Evolutionary conservation across 192 early-diverging fungal species (phyloP).

Genomic region (Coemansia erecta): DNA sequence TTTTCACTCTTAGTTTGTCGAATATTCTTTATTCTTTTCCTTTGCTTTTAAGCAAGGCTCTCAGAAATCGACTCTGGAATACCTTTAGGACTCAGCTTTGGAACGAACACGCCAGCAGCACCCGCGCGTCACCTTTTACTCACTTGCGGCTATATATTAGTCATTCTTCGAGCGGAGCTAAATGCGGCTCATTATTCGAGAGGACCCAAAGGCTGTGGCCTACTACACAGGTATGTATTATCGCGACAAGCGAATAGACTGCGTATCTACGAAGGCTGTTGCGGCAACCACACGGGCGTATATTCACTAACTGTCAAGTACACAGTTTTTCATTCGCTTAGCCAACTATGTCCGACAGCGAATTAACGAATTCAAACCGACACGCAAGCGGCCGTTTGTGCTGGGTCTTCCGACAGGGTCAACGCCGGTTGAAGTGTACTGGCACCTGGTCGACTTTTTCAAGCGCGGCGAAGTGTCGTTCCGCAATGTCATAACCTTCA

Average conservation of each 20-base stretch:
- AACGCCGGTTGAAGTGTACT: constrained; percentile 77
- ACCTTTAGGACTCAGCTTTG: too few species aligned
- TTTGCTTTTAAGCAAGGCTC: too few species aligned
- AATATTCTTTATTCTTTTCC: too few species aligned
- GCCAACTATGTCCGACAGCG: constrained; percentile 77
- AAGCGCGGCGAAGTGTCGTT: constrained; percentile 70
- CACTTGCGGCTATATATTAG: too few species aligned
- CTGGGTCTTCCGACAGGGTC: constrained; percentile 84
- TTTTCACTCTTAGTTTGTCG: too few species aligned
- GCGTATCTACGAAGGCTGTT: too few species aligned
- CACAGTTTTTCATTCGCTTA: constrained; percentile 8
- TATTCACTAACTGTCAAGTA: neutral
- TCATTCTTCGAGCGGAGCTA: neutral
- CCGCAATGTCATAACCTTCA: constrained; percentile 77
- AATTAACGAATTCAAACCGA: constrained; percentile 74
- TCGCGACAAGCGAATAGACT: neutral
- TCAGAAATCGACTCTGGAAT: too few species aligned
- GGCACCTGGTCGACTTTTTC: constrained; percentile 71
- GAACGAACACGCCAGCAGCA: too few species aligned
- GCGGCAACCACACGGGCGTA: too few species aligned
- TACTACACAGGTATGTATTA: constrained; percentile 42
- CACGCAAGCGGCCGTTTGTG: constrained; percentile 73
- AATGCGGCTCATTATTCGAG: constrained; percentile 51
- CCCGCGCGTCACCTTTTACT: too few species aligned
- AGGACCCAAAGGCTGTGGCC: constrained; percentile 53